Conservation (phyloP, 257 asterid species). For the Ophiorrhiza pumila region DNA sequence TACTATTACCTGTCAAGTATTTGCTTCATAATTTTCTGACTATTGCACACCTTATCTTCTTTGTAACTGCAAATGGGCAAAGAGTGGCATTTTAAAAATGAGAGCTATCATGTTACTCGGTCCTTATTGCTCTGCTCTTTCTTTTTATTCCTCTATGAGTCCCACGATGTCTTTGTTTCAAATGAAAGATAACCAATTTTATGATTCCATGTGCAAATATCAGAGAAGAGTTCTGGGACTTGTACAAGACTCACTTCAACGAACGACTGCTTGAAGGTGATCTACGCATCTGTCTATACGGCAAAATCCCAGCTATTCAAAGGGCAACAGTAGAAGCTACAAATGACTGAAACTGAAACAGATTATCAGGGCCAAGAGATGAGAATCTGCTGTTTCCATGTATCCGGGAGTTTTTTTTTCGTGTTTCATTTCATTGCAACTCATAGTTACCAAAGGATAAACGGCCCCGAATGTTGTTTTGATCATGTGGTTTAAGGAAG, state of each 20-base stretch:
- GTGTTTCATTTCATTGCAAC: not conserved
- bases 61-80: not conserved
- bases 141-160: not conserved
- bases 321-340: constrained; percentile 11
- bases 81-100: not conserved
- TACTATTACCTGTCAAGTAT: not conserved
- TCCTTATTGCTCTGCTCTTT: not conserved
- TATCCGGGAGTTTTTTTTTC: not conserved
- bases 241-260: constrained; percentile 67
- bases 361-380: not conserved
- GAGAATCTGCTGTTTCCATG: not conserved
- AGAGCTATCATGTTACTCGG: not conserved
- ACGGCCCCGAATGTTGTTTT: not conserved
- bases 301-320: constrained; percentile 39
- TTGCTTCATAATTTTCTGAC: not conserved
- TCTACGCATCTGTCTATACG: constrained; percentile 63
- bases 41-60: not conserved
- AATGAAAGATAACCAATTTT: constrained; percentile 7
- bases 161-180: not conserved
- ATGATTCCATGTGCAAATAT: constrained; percentile 5
- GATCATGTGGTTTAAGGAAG: not conserved
- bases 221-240: constrained; percentile 94
- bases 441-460: not conserved
- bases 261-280: constrained; percentile 60
- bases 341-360: constrained; percentile 3